A percentile compares a stretch with the other conserved stretches of the same genome.
phyloP scores from a whole-genome alignment of 2,329 filamentous ascomycete species.

The Calonectria hongkongensis region DNA sequence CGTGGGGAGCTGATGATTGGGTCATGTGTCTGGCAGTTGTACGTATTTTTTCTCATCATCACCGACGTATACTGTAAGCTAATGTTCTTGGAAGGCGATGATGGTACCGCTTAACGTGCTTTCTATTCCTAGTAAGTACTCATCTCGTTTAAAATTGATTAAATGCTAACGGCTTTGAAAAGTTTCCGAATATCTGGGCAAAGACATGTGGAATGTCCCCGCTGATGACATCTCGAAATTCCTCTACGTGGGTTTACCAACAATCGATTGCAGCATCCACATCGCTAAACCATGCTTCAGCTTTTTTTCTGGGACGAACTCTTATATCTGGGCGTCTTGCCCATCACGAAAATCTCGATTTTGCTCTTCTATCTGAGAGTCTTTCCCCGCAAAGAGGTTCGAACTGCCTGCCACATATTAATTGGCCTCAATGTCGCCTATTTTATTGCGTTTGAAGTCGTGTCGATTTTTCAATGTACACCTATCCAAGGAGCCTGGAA shows the following conservation, averaged over 20 bases:
- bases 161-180: background rate
- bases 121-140: constrained; percentile 29
- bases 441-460: constrained; percentile 53
- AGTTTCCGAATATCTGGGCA: constrained; percentile 25
- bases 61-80: background rate
- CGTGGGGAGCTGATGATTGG: constrained; percentile 40
- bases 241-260: constrained; percentile 29
- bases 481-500: constrained; percentile 70
- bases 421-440: constrained; percentile 46
- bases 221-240: constrained; percentile 27
- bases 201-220: constrained; percentile 37
- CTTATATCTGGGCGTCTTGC: constrained; percentile 32
- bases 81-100: constrained; percentile 21
- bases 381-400: constrained; percentile 23
- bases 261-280: too few species aligned
- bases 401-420: constrained; percentile 38
- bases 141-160: background rate
- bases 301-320: constrained; percentile 39
- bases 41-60: background rate
- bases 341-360: constrained; percentile 38
- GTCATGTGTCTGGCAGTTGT: constrained; percentile 39
- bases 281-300: constrained; percentile 11
- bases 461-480: constrained; percentile 67
- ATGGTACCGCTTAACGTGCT: constrained; percentile 33
- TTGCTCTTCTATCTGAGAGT: constrained; percentile 38